Evolutionary conservation across 2,329 filamentous ascomycete species (phyloP), one percentile per base, ranked within the genome.

Genomic region (Pseudopyrenochaeta lycopersici): DNA sequence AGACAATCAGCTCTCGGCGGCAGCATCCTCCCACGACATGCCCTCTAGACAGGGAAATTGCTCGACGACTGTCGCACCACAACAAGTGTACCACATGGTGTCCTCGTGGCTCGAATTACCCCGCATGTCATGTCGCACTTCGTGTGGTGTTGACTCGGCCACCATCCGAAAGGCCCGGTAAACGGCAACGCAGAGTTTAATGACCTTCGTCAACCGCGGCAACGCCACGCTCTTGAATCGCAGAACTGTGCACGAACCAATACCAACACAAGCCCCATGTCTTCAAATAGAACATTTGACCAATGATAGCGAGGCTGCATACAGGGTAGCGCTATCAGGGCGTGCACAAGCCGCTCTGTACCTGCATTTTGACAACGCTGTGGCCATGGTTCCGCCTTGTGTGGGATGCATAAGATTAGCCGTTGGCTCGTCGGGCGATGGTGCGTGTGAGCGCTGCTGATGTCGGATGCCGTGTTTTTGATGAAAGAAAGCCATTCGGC

Each of bases 281-380:
- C 57, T 45, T 49, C 47, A 42, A 52, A 60, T 60, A 63, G 41
- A 52, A 38, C 29, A 30, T 42, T 51, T 44, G 51, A 48, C 62
- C 63, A 68, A 63, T 63, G 45, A 54, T 54, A 38, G 35, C 50
- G 41, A 35, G 45, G 57, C 44, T 41, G 45, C n/a, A n/a, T 15
- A 41, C 52, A 57, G 50, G 58, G 58, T 49, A 57, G 49, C 39
- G 39, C 36, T 41, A 49, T 41, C 29, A 42, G 29, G 18, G 30
- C 50, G 49, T 39, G 55, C 52, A 49, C 48, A 46, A 48, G 49
- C 58, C 59, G 40, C 54, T 53, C 42, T 55, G 64, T 67, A 64
- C 64, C 64, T 67, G 63, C 64, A 62, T 67, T 42, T 9, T 48
- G 46, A 45, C 50, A 31, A 45, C 47, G 54, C 56, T 51, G 54